Conservation (phyloP, 306 rosid genomes). For the Biancaea sappan region DNA sequence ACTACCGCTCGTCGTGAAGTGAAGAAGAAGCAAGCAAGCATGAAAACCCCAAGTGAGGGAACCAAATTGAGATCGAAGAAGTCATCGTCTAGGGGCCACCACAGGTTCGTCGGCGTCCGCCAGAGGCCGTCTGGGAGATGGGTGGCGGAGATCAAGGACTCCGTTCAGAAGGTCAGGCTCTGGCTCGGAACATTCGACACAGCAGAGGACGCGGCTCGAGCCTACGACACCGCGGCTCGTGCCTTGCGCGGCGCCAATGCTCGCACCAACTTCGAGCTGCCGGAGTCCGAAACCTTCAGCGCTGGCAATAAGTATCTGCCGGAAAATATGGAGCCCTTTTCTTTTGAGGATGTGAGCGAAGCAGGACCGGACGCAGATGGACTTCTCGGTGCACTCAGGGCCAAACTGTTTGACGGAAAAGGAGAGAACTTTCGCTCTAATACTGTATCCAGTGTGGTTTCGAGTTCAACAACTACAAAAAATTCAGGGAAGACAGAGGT, state of each 20-base stretch:
- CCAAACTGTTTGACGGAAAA: constrained; percentile 49
- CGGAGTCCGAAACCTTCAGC: constrained; percentile 18
- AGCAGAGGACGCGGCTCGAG: constrained; percentile 71
- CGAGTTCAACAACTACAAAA: constrained; percentile 32
- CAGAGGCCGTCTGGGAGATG: constrained; percentile 84
- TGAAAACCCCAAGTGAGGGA: constrained; percentile 38
- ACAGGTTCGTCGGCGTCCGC: constrained; percentile 68
- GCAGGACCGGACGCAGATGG: constrained; percentile 42
- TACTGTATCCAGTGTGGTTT: constrained; percentile 6
- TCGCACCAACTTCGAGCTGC: constrained; percentile 69
- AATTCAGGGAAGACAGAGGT: constrained; percentile 29
- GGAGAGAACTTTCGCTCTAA: constrained; percentile 24
- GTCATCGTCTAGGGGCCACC: constrained; percentile 68
- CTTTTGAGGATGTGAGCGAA: constrained; percentile 52
- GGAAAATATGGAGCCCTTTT: constrained; percentile 53
- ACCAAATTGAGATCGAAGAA: constrained; percentile 44
- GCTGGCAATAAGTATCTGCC: constrained; percentile 3
- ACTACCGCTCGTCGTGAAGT: background rate
- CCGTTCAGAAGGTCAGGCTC: constrained; percentile 68
- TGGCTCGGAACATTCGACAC: constrained; percentile 87
- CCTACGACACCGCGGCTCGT: constrained; percentile 68
- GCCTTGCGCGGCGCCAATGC: constrained; percentile 70
- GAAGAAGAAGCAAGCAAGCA: constrained; percentile 15
- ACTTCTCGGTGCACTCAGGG: constrained; percentile 67
- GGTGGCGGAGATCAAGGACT: constrained; percentile 91